Percentiles rank a stretch among this genome's conserved stretches.
phyloP scores from a whole-genome alignment of 306 rosid genomes.

The Astragalus membranaceus region DNA sequence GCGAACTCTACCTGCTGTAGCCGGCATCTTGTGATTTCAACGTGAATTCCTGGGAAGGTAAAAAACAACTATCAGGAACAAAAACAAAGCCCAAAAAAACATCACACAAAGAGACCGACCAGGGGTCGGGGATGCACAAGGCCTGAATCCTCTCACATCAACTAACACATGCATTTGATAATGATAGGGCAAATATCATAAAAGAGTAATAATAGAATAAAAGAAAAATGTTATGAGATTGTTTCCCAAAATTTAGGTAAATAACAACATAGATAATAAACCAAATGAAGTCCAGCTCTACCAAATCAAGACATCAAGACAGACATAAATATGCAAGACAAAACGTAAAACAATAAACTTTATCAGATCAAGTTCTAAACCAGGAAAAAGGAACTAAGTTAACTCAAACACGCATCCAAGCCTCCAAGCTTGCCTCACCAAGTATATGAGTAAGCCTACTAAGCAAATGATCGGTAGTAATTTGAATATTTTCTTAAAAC shows the following conservation, averaged over 20 bases:
- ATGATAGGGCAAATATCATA: background rate
- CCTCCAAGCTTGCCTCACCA: too few species aligned
- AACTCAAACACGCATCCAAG: background rate
- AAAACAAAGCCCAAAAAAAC: background rate
- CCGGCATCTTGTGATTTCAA: conserved; percentile 64
- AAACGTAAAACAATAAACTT: background rate
- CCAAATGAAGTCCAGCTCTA: background rate
- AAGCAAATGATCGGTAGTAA: too few species aligned
- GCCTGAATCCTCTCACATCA: background rate
- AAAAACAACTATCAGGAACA: background rate
- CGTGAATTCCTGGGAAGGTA: conserved; percentile 9
- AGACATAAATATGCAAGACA: background rate
- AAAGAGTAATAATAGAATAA: background rate
- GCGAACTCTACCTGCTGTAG: conserved; percentile 98
- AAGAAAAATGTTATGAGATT: background rate
- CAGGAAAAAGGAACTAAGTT: background rate
- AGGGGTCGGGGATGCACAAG: background rate
- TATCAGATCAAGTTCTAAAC: background rate
- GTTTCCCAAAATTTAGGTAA: background rate
- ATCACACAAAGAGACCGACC: background rate
- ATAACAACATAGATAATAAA: background rate
- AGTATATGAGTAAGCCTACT: too few species aligned
- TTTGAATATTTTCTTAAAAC: background rate
- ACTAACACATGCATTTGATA: background rate
- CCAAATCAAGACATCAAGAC: background rate